phyloP scores from a whole-genome alignment of 768 basidiomycete species.

The Hypholoma sublateritium region DNA sequence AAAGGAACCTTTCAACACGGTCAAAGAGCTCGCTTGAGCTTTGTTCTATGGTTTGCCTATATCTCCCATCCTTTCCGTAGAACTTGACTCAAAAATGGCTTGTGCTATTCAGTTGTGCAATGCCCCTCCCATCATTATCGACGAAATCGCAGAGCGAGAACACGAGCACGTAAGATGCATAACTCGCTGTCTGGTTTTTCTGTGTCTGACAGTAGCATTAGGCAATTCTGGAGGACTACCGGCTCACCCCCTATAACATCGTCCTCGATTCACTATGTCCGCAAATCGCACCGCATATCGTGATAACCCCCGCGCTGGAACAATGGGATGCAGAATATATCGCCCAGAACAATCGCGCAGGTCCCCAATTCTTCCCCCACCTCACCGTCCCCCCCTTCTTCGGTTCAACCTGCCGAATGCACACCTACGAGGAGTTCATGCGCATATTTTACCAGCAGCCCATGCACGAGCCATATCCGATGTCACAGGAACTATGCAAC shows the following conservation, averaged over 20 bases:
- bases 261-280: conserved; percentile 45
- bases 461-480: background rate
- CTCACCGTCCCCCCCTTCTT: conserved; percentile 35
- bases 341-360: conserved; percentile 35
- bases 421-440: conserved; percentile 16
- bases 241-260: conserved; percentile 31
- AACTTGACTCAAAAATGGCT: background rate
- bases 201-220: conserved; percentile 9
- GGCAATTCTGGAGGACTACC: conserved; percentile 27
- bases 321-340: conserved; percentile 32
- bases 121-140: conserved; percentile 13
- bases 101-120: conserved; percentile 15
- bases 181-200: background rate
- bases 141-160: background rate
- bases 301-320: conserved; percentile 44
- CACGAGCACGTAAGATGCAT: conserved; percentile 4
- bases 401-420: conserved; percentile 18
- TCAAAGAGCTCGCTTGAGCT: background rate
- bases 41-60: conserved; percentile 16
- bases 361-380: conserved; percentile 31
- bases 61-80: background rate
- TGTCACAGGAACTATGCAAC: background rate
- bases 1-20: background rate
- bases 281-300: conserved; percentile 46
- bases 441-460: background rate